These are phyloP conservation scores for Rasamsonia emersonii DNA, from an alignment of 2,329 filamentous ascomycete species.

Conservation along the genomic window DNA sequence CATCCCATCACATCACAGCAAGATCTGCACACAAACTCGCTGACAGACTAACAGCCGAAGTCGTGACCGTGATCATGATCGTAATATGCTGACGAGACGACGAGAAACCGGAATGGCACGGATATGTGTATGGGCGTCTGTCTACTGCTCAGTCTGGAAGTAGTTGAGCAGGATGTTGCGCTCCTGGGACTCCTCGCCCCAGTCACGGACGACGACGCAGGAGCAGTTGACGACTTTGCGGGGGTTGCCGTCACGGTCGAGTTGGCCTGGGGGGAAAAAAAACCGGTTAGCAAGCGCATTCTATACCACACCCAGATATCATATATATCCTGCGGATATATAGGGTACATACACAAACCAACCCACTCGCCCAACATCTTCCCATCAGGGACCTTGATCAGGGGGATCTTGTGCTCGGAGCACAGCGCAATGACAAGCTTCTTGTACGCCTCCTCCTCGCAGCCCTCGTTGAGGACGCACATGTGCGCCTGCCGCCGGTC, in stretches of 20 bases:
- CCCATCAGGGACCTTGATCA: conserved; percentile 99
- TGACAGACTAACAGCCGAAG: too few relatives aligned
- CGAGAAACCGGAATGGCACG: too few relatives aligned
- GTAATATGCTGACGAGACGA: too few relatives aligned
- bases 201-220: conserved; percentile 98
- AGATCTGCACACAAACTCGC: too few relatives aligned
- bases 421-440: conserved; percentile 98
- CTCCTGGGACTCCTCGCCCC: conserved; percentile 99
- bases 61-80: too few relatives aligned
- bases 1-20: neutral
- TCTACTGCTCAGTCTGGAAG: conserved; percentile 75
- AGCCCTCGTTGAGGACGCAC: conserved; percentile 99
- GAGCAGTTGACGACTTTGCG: conserved; percentile 99
- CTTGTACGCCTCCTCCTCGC: conserved; percentile 99
- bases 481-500: conserved; percentile 98
- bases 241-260: conserved; percentile 98
- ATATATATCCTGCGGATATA: conserved; percentile 5
- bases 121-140: neutral
- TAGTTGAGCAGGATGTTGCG: conserved; percentile 99
- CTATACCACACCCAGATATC: neutral
- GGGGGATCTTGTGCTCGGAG: conserved; percentile 98
- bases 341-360: conserved; percentile 80
- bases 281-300: neutral
- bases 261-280: conserved; percentile 59
- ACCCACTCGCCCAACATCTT: conserved; percentile 99